These are phyloP conservation scores for Calycina herbarum DNA, from an alignment of 2,329 filamentous ascomycete genomes.

Conservation along the genomic window DNA sequence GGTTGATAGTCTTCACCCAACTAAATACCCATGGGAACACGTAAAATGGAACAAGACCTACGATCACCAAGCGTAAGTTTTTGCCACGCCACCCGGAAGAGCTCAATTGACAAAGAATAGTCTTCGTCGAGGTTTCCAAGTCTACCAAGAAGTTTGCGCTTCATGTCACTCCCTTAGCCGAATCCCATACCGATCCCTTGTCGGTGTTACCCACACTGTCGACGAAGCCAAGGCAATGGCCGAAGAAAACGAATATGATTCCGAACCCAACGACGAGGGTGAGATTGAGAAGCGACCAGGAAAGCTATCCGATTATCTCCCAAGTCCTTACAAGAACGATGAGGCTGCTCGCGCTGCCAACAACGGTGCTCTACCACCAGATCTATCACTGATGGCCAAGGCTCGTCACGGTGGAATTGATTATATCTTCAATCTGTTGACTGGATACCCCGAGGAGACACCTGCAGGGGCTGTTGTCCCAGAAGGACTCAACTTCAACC, in stretches of 20 bases:
- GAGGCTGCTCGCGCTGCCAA: conserved; percentile 97
- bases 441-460: conserved; percentile 94
- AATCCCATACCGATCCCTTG: conserved; percentile 89
- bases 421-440: conserved; percentile 97
- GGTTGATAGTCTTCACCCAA: conserved; percentile 75
- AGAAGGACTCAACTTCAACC: conserved; percentile 98
- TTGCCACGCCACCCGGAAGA: conserved; percentile 19
- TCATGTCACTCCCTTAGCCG: conserved; percentile 96
- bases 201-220: conserved; percentile 89
- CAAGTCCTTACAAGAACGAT: conserved; percentile 95
- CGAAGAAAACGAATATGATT: conserved; percentile 98
- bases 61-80: conserved; percentile 88
- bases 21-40: conserved; percentile 95
- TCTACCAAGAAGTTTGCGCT: conserved; percentile 97
- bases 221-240: conserved; percentile 97
- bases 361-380: conserved; percentile 94
- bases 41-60: conserved; percentile 90
- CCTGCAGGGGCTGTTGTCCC: conserved; percentile 85
- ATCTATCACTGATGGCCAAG: conserved; percentile 98
- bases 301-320: conserved; percentile 98
- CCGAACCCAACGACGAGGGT: conserved; percentile 95
- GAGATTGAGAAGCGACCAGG: conserved; percentile 98
- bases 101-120: conserved; percentile 48
- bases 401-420: conserved; percentile 95
- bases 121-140: conserved; percentile 98